Base-by-base conservation (phyloP, 1,139 yeast genomes). In the Nakaseomyces glabratus region DNA sequence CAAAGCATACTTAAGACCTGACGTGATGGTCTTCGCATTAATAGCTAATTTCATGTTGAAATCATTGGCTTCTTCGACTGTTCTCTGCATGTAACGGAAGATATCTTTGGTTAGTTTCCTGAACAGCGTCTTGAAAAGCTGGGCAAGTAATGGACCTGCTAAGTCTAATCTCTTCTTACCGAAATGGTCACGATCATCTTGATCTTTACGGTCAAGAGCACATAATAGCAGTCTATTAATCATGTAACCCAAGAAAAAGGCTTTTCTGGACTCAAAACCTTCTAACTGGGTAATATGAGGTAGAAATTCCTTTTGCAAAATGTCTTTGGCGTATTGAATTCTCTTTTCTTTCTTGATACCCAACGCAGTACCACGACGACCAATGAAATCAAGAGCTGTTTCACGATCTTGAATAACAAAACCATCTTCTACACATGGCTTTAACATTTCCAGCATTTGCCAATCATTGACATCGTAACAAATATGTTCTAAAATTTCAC, bases 401-500 rank as follows among this genome's bases (percentile, higher is more conserved):
- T 90, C 98, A 57, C 95, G 79, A 58, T 93, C 97, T 65, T 93
- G 98, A 43, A 93, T 88, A 34, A 90, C 93, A 61, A 90, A 93
- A 39, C 96, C 98, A 66, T 93, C 98, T 62, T 93, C 99, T 44
- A 93, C 94, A 73, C 98, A 90, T 4, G 99, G 98, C 60, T 90
- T 93, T 56, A 93, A 71, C 93, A 90, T 85, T 65, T 93, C 99
- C 62, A 90, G 73, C 98, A 93, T 93, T 64, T 90, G 98, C 95
- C 97, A 88, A 66, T 90, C 99, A 49, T 81, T 82, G 39, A 88
- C 88, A 61, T 90, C 99, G 60, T 88, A 93, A 66, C 98, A 93
- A 40, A 90, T 90, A 61, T 90, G 98, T 62, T 90, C 97, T 51
- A 93, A 68, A 53, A 90, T 93, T 66, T 93, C 99, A 60, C 98